These are phyloP conservation scores for Fusarium ambrosium DNA, from an alignment of 2,329 filamentous ascomycete genomes.

Conservation along the genomic window DNA sequence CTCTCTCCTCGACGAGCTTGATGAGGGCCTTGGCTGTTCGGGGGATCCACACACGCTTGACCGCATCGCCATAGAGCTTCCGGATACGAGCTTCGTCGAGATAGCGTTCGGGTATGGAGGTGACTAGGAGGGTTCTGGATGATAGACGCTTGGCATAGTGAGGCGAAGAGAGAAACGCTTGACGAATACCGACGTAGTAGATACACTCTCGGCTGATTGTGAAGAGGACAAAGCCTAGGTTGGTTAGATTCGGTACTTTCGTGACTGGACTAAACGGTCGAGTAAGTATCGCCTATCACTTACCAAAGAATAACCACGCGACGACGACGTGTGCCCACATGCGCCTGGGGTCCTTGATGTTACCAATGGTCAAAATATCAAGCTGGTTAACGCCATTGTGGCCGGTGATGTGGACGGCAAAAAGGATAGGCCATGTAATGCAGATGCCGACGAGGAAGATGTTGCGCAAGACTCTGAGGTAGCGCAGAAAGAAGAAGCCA, in stretches of 20 bases:
- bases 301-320: constrained; percentile 80
- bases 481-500: constrained; percentile 90
- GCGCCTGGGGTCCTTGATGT: constrained; percentile 71
- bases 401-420: constrained; percentile 89
- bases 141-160: constrained; percentile 88
- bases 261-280: background rate
- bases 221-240: constrained; percentile 84
- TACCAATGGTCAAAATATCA: constrained; percentile 83
- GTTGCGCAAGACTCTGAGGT: constrained; percentile 75
- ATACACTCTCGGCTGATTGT: constrained; percentile 89
- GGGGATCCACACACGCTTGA: constrained; percentile 87
- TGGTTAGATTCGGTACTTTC: constrained; percentile 14
- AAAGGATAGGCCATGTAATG: constrained; percentile 90
- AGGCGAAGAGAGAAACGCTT: constrained; percentile 90
- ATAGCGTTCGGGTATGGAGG: constrained; percentile 84
- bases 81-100: constrained; percentile 82
- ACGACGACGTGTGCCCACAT: constrained; percentile 87
- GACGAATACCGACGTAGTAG: constrained; percentile 92
- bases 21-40: constrained; percentile 83
- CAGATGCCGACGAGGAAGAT: constrained; percentile 86
- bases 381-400: constrained; percentile 75
- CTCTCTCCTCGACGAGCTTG: constrained; percentile 84
- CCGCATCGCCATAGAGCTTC: constrained; percentile 84
- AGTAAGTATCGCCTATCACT: background rate
- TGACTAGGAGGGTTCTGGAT: constrained; percentile 90